Evolutionary conservation across 1,284 basidiomycete genomes (phyloP).

Genomic region (Amylostereum chailletii): DNA sequence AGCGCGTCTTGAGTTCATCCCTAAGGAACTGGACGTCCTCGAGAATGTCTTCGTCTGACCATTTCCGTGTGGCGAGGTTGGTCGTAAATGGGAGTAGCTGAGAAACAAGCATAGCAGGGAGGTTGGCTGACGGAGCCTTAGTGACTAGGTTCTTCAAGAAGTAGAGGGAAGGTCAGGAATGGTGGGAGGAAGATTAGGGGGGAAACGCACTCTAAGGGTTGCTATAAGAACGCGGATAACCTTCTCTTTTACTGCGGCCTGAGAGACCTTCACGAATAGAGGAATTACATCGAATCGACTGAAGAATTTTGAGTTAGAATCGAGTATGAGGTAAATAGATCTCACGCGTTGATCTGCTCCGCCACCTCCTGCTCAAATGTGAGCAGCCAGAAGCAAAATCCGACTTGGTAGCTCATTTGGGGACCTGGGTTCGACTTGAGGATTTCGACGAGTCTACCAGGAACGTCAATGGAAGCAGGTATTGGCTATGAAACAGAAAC

Average conservation of each 20-base stretch:
- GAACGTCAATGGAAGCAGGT: slow-evolving; percentile 1
- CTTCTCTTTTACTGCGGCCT: slow-evolving; percentile 94
- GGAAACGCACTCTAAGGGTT: slow-evolving; percentile 66
- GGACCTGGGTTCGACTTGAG: slow-evolving; percentile 69
- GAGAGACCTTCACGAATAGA: slow-evolving; percentile 80
- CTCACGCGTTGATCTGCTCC: slow-evolving; percentile 49
- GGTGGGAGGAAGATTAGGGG: neutral
- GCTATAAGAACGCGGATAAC: slow-evolving; percentile 93
- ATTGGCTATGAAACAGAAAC: slow-evolving; percentile 9
- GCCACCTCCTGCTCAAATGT: slow-evolving; percentile 86
- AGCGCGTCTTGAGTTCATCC: slow-evolving; percentile 73
- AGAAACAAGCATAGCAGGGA: slow-evolving; percentile 88
- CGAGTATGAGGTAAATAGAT: neutral
- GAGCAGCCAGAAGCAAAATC: slow-evolving; percentile 90
- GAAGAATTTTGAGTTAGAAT: neutral
- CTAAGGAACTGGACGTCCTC: slow-evolving; percentile 86
- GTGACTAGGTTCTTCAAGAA: slow-evolving; percentile 70
- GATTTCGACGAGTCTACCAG: slow-evolving; percentile 66
- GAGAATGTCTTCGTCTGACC: slow-evolving; percentile 89
- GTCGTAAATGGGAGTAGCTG: slow-evolving; percentile 82
- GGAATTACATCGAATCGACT: slow-evolving; percentile 89
- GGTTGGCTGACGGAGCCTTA: slow-evolving; percentile 75
- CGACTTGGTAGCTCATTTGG: slow-evolving; percentile 94
- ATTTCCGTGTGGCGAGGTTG: slow-evolving; percentile 81
- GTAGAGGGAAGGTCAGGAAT: neutral